These are phyloP conservation scores for Solanum acaule DNA, from an alignment of 257 asterid species.

Conservation along the genomic window DNA sequence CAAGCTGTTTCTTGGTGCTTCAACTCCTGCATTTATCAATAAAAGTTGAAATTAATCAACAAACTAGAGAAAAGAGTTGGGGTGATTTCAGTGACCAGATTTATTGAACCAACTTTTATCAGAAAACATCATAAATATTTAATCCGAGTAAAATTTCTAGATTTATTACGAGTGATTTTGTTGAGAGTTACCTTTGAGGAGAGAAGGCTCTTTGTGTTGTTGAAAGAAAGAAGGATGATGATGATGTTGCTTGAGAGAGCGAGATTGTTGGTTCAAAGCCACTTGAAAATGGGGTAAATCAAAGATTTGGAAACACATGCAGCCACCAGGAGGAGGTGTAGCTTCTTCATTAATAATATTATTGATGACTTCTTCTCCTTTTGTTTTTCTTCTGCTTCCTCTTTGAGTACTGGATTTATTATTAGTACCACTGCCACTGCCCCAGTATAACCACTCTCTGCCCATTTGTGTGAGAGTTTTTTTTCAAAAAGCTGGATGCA, in stretches of 20 bases:
- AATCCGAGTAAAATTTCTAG: background rate
- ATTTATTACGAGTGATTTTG: background rate
- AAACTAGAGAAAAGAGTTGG: background rate
- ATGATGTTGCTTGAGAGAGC: slow-evolving; percentile 6
- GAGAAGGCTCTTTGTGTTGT: slow-evolving; percentile 14
- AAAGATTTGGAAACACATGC: slow-evolving; percentile 80
- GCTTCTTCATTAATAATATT: slow-evolving; percentile 1
- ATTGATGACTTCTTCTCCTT: background rate
- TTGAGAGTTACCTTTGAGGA: slow-evolving; percentile 31
- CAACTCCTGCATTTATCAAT: slow-evolving; percentile 39
- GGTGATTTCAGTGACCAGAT: too few relatives aligned
- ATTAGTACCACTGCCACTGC: slow-evolving; percentile 9
- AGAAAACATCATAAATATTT: background rate
- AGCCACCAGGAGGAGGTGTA: slow-evolving; percentile 33
- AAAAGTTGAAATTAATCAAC: background rate
- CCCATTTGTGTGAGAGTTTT: slow-evolving; percentile 31
- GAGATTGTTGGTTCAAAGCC: slow-evolving; percentile 35
- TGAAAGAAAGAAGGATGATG: slow-evolving; percentile 10
- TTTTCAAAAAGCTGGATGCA: background rate
- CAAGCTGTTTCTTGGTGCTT: slow-evolving; percentile 91
- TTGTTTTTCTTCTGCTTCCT: slow-evolving; percentile 2
- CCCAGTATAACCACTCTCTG: slow-evolving; percentile 74
- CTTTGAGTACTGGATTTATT: slow-evolving; percentile 19
- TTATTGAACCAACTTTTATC: too few relatives aligned
- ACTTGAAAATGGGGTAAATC: slow-evolving; percentile 48